These are phyloP conservation scores for Aspergillus kassunensis DNA, from an alignment of 495 filamentous ascomycete species.

Conservation along the genomic window DNA sequence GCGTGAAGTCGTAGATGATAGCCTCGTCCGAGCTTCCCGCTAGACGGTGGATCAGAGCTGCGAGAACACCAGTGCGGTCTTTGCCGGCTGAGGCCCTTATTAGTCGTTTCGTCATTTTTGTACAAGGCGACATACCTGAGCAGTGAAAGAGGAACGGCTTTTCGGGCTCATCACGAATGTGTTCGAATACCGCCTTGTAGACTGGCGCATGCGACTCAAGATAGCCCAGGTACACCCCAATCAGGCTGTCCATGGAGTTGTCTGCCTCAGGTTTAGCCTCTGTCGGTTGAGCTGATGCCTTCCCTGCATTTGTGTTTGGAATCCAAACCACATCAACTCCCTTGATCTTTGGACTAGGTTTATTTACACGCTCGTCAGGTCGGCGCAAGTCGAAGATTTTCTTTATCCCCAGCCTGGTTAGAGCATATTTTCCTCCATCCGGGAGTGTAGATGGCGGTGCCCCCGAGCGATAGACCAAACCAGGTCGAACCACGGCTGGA, in stretches of 20 bases:
- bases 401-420: constrained; percentile 52
- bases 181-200: constrained; percentile 33
- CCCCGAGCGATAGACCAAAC: constrained; percentile 51
- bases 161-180: constrained; percentile 35
- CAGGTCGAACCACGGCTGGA: constrained; percentile 33
- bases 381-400: constrained; percentile 67
- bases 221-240: constrained; percentile 51
- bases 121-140: constrained; percentile 49
- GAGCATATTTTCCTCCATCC: constrained; percentile 44
- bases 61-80: constrained; percentile 60
- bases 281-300: constrained; percentile 37
- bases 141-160: constrained; percentile 55
- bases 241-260: constrained; percentile 49
- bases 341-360: constrained; percentile 31
- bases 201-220: constrained; percentile 31
- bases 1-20: constrained; percentile 48
- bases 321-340: constrained; percentile 50
- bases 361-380: constrained; percentile 41
- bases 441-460: constrained; percentile 43
- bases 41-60: constrained; percentile 53
- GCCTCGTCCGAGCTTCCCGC: constrained; percentile 43
- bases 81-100: constrained; percentile 46
- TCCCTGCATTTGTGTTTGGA: constrained; percentile 26
- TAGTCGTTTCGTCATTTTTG: too few relatives aligned
- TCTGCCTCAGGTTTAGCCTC: constrained; percentile 53